Evolutionary conservation across 495 filamentous ascomycete genomes (phyloP).

Genomic region (Pseudoneurospora amorphoporcata): DNA sequence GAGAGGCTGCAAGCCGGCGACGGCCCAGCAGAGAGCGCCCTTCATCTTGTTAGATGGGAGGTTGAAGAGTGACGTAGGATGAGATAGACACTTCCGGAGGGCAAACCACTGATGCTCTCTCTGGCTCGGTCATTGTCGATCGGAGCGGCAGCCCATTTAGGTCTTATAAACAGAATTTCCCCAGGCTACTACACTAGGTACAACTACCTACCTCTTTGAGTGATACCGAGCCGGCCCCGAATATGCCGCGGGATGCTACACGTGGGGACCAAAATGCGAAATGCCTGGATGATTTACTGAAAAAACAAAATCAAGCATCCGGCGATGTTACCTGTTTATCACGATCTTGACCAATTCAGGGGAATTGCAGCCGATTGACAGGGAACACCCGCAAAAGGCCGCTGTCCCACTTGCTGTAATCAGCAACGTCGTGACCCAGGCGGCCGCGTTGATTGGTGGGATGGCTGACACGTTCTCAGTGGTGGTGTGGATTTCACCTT

Average conservation of each 20-base stretch:
- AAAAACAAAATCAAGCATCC: not conserved
- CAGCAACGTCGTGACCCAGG: not conserved
- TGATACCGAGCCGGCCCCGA: not conserved
- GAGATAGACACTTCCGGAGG: not conserved
- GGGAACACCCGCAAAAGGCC: not conserved
- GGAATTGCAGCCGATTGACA: not conserved
- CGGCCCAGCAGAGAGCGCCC: conserved; percentile 5
- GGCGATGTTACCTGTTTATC: not conserved
- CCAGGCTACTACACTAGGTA: not conserved
- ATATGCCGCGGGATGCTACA: not conserved
- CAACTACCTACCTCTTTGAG: not conserved
- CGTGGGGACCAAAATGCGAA: not conserved
- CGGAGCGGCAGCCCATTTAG: not conserved
- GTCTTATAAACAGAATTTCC: not conserved
- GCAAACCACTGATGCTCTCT: not conserved
- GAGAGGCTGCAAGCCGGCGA: conserved; percentile 14
- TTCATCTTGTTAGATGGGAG: conserved; percentile 12
- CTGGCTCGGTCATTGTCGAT: not conserved
- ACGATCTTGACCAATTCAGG: conserved; percentile 2
- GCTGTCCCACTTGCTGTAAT: not conserved
- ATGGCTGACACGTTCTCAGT: conserved; percentile 4
- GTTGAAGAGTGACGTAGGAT: not conserved
- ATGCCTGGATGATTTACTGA: not conserved
- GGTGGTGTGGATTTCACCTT: conserved; percentile 3
- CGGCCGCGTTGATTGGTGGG: not conserved